These are phyloP conservation scores for Backusella psychrophila DNA, from an alignment of 192 early-diverging fungal species.

Conservation along the genomic window DNA sequence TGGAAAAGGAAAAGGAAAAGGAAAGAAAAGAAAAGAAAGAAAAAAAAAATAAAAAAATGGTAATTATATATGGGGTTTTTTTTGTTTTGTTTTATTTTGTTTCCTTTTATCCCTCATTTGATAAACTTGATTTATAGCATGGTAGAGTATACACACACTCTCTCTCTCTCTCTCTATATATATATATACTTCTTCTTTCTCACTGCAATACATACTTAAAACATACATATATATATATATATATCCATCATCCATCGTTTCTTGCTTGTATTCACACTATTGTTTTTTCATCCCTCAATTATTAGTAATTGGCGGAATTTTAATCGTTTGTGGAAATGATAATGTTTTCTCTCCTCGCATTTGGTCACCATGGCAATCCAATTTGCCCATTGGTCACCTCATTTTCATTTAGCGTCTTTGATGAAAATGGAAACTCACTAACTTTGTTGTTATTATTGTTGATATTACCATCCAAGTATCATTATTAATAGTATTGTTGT, in stretches of 20 bases:
- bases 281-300: neutral
- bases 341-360: neutral
- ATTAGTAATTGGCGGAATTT: neutral
- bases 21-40: neutral
- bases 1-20: neutral
- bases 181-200: neutral
- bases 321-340: neutral
- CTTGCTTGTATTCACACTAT: neutral
- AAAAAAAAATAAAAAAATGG: neutral
- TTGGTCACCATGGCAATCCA: slow-evolving; percentile 1
- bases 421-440: neutral
- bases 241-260: neutral
- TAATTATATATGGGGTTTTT: neutral
- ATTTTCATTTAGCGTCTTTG: neutral
- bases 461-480: neutral
- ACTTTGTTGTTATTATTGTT: neutral
- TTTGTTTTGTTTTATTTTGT: neutral
- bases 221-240: neutral
- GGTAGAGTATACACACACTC: neutral
- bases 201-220: no score
- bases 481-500: neutral
- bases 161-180: neutral
- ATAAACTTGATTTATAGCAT: neutral
- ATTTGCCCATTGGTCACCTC: neutral
- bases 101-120: slow-evolving; percentile 4